phyloP scores from a whole-genome alignment of 225 moss, liverwort and hornwort genomes.

The Marchantia polymorpha region DNA sequence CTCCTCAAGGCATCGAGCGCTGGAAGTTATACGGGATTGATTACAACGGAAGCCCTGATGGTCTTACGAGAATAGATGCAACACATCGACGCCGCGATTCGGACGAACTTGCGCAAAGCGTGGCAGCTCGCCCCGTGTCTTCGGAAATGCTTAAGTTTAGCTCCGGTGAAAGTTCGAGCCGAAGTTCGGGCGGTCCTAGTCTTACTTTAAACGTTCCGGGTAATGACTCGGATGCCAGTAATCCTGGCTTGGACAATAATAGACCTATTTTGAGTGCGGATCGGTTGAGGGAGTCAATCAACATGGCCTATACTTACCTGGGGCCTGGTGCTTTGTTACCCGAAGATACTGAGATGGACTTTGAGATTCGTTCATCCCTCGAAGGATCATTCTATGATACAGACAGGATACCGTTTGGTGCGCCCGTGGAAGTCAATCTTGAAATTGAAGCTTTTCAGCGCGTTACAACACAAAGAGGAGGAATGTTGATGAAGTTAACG shows the following conservation, averaged over 20 bases:
- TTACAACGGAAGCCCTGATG: slow-evolving; percentile 10
- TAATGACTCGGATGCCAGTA: slow-evolving; percentile 1
- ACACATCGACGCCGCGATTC: not conserved
- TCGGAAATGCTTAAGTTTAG: not conserved
- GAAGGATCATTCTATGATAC: slow-evolving; percentile 16
- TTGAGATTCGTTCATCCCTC: slow-evolving; percentile 18
- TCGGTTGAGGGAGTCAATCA: slow-evolving; percentile 4
- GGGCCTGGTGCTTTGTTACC: slow-evolving; percentile 7
- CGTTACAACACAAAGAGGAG: slow-evolving; percentile 8
- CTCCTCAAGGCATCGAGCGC: not conserved
- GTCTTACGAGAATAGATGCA: not conserved
- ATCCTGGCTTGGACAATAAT: slow-evolving; percentile 5
- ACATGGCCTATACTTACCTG: slow-evolving; percentile 16
- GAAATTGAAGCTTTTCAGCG: slow-evolving; percentile 15
- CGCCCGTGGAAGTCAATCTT: slow-evolving; percentile 19
- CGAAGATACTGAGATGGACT: slow-evolving; percentile 15
- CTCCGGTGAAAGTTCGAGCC: slow-evolving; percentile 2
- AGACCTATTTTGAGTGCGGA: slow-evolving; percentile 17
- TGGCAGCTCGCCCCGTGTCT: slow-evolving; percentile 5
- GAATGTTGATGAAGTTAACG: slow-evolving; percentile 14
- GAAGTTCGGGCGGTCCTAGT: slow-evolving; percentile 6
- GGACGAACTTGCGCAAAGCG: slow-evolving; percentile 5
- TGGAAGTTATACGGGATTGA: slow-evolving; percentile 24
- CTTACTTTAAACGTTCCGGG: slow-evolving; percentile 4
- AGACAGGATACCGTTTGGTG: slow-evolving; percentile 12